Conservation (phyloP, 768 basidiomycete genomes). For the Tricholoma sp. region DNA sequence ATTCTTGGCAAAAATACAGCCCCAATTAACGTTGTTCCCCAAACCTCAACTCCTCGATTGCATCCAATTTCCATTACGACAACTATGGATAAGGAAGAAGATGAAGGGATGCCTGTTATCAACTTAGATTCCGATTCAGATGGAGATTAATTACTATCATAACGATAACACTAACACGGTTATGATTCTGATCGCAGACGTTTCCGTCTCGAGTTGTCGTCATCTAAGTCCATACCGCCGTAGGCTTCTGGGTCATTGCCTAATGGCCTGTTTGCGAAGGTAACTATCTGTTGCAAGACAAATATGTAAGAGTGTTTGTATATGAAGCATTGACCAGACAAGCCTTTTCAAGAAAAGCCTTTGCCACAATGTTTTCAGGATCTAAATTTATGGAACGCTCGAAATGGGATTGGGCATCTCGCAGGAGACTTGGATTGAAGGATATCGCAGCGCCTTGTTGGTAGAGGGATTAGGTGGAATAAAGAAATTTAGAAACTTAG, state of each 20-base stretch:
- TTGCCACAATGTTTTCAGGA: constrained; percentile 47
- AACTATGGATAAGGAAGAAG: constrained; percentile 28
- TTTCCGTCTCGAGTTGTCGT: constrained; percentile 25
- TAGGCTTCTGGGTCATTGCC: constrained; percentile 27
- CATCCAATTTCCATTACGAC: background rate
- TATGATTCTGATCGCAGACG: constrained; percentile 24
- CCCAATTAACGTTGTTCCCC: background rate
- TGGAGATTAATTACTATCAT: constrained; percentile 26
- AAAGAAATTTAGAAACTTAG: background rate
- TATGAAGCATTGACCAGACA: background rate
- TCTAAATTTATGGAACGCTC: constrained; percentile 60
- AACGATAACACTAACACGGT: background rate
- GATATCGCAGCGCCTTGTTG: constrained; percentile 4
- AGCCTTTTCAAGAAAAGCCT: constrained; percentile 52
- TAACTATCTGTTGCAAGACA: constrained; percentile 8
- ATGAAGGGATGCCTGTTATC: constrained; percentile 73
- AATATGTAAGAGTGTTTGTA: background rate
- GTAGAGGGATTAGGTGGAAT: constrained; percentile 2
- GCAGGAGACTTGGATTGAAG: constrained; percentile 33
- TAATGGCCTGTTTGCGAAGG: constrained; percentile 3
- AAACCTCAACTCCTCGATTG: background rate
- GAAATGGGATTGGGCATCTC: constrained; percentile 60
- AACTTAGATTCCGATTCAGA: constrained; percentile 81
- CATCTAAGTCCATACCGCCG: constrained; percentile 23
- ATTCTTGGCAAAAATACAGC: background rate